A percentile compares a stretch with the other conserved stretches of the same genome.
Conservation (phyloP, 176 grass and related monocot genomes). For the Miscanthus lutarioriparius region DNA sequence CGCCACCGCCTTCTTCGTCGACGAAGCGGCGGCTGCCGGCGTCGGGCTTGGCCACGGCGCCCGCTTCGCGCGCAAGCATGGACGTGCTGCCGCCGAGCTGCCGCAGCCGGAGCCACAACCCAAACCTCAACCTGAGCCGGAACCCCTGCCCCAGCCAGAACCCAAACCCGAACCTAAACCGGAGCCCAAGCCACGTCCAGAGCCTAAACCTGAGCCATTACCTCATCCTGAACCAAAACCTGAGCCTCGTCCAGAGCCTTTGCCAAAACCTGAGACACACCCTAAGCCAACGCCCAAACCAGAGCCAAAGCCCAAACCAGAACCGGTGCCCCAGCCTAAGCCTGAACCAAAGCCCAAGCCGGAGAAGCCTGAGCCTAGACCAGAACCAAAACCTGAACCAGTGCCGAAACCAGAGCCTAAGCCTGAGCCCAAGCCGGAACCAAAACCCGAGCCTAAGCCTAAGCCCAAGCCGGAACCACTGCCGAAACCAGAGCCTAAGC, state of each 20-base stretch:
- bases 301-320: no score
- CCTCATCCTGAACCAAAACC: not conserved
- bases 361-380: no score
- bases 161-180: not conserved
- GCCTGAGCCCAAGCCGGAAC: not conserved
- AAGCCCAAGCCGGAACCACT: not conserved
- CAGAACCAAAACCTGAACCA: not conserved
- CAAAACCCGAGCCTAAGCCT: not conserved
- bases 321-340: not conserved
- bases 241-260: not conserved
- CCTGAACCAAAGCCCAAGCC: not conserved
- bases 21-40: not conserved
- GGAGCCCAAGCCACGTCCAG: not conserved
- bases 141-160: not conserved
- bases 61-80: not conserved
- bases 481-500: not conserved
- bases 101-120: not conserved
- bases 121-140: not conserved
- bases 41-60: constrained; percentile 15
- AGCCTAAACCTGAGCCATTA: not conserved
- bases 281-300: not conserved
- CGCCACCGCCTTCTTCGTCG: not conserved
- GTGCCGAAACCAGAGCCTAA: not conserved
- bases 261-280: not conserved
- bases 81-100: not conserved